Evolutionary conservation across 2,329 filamentous ascomycete genomes (phyloP).

Genomic region (Cladosporium sp.): DNA sequence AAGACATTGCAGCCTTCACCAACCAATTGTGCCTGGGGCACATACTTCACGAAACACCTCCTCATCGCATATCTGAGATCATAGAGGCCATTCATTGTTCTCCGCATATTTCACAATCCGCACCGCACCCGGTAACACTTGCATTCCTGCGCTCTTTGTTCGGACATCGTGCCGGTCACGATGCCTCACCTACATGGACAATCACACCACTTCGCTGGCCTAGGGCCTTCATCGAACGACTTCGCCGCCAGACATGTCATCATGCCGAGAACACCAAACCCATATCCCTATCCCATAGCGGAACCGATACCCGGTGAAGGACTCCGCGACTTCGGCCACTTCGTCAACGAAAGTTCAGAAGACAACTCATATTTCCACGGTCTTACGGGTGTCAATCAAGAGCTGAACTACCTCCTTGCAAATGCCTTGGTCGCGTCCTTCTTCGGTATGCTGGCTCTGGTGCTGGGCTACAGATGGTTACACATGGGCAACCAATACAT

Average conservation of each 20-base stretch:
- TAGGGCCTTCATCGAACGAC: neutral
- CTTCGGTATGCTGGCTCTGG: slow-evolving; percentile 32
- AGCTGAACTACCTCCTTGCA: slow-evolving; percentile 44
- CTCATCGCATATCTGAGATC: neutral
- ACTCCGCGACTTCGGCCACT: slow-evolving; percentile 14
- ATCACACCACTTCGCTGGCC: slow-evolving; percentile 9
- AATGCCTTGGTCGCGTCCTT: slow-evolving; percentile 39
- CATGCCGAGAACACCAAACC: slow-evolving; percentile 3
- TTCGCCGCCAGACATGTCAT: neutral
- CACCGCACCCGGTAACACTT: slow-evolving; percentile 8
- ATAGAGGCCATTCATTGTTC: slow-evolving; percentile 4
- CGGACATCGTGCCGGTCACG: slow-evolving; percentile 9
- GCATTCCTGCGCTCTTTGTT: slow-evolving; percentile 11
- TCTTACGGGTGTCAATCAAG: slow-evolving; percentile 46
- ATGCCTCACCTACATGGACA: slow-evolving; percentile 5
- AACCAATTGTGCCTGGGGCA: slow-evolving; percentile 11
- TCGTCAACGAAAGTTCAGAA: slow-evolving; percentile 5
- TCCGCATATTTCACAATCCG: neutral
- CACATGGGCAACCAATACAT: slow-evolving; percentile 42
- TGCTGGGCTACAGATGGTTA: slow-evolving; percentile 39
- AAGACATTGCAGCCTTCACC: neutral
- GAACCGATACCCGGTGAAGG: slow-evolving; percentile 14
- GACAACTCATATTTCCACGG: slow-evolving; percentile 34
- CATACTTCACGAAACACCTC: neutral
- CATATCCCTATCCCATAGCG: neutral